These are phyloP conservation scores for Magnusiomyces tetraspermus DNA, from an alignment of 1,139 yeast species.

Conservation along the genomic window DNA sequence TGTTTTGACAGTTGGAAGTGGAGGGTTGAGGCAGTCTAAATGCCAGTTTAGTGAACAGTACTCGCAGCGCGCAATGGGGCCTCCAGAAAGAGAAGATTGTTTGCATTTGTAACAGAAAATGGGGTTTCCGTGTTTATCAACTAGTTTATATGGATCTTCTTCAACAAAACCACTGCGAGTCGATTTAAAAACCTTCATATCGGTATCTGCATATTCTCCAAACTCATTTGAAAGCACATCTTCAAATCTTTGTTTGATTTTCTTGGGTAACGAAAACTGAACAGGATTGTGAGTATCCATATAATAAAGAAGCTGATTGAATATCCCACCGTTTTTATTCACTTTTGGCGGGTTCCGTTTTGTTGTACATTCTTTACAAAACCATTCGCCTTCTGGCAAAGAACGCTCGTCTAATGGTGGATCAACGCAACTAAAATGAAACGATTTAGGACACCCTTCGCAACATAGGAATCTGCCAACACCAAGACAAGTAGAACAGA, in stretches of 20 bases:
- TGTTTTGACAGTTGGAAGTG: slow-evolving; percentile 64
- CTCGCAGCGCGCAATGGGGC: slow-evolving; percentile 65
- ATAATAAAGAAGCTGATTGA: slow-evolving; percentile 54
- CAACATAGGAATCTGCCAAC: slow-evolving; percentile 87
- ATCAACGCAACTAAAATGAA: slow-evolving; percentile 83
- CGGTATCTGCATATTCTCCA: slow-evolving; percentile 64
- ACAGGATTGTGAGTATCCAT: slow-evolving; percentile 55
- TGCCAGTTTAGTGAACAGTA: slow-evolving; percentile 88
- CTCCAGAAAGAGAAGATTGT: slow-evolving; percentile 49
- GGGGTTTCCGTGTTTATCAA: slow-evolving; percentile 57
- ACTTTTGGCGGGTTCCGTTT: slow-evolving; percentile 30
- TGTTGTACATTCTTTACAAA: slow-evolving; percentile 58
- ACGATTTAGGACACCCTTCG: slow-evolving; percentile 84
- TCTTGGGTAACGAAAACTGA: slow-evolving; percentile 63
- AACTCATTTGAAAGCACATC: slow-evolving; percentile 58
- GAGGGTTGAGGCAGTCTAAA: slow-evolving; percentile 75
- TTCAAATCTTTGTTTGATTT: slow-evolving; percentile 61
- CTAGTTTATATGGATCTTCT: slow-evolving; percentile 55
- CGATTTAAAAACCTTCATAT: slow-evolving; percentile 33
- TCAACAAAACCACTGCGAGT: slow-evolving; percentile 33
- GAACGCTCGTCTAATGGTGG: slow-evolving; percentile 74
- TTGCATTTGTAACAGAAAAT: slow-evolving; percentile 71
- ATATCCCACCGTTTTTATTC: slow-evolving; percentile 35
- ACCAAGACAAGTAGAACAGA: slow-evolving; percentile 79
- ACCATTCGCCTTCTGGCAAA: slow-evolving; percentile 87